phyloP scores from a whole-genome alignment of 179 eudicot species.

The Silene vulgaris region DNA sequence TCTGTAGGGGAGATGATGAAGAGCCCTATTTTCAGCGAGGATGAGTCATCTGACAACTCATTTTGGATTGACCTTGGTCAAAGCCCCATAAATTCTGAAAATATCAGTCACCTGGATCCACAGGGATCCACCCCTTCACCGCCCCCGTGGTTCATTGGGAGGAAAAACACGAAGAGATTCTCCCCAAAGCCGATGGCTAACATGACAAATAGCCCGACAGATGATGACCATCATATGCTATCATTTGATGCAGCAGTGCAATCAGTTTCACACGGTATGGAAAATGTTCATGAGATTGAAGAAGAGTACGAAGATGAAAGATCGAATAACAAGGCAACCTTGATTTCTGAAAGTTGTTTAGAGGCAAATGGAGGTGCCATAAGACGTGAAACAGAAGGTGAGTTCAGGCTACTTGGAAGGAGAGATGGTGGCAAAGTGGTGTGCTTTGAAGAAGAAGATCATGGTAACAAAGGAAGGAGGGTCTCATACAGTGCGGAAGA shows the following conservation, averaged over 20 bases:
- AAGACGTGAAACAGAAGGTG: conserved; percentile 88
- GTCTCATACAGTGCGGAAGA: conserved; percentile 77
- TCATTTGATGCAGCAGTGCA: conserved; percentile 84
- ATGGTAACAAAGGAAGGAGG: conserved; percentile 60
- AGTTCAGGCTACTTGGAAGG: conserved; percentile 79
- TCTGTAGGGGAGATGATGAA: conserved; percentile 94
- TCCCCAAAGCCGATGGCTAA: conserved; percentile 51
- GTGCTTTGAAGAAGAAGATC: conserved; percentile 69
- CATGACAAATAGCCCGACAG: conserved; percentile 44
- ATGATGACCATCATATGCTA: conserved; percentile 52
- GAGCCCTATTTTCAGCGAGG: conserved; percentile 97
- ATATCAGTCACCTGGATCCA: conserved; percentile 36
- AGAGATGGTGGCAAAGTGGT: conserved; percentile 72
- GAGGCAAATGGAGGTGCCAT: conserved; percentile 72
- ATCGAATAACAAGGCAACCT: conserved; percentile 14
- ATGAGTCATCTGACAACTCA: conserved; percentile 91
- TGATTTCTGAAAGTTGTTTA: conserved; percentile 32
- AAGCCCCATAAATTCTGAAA: conserved; percentile 67
- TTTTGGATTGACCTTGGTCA: conserved; percentile 94
- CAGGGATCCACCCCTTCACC: conserved; percentile 57
- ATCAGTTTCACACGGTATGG: conserved; percentile 60
- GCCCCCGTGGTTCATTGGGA: conserved; percentile 57
- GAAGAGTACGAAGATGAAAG: conserved; percentile 49
- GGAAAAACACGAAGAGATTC: conserved; percentile 46
- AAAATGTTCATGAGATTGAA: conserved; percentile 52